Evolutionary conservation across 2,329 filamentous ascomycete genomes (phyloP), one percentile per base, ranked within the genome.

Genomic region (Stemphylium beticola): DNA sequence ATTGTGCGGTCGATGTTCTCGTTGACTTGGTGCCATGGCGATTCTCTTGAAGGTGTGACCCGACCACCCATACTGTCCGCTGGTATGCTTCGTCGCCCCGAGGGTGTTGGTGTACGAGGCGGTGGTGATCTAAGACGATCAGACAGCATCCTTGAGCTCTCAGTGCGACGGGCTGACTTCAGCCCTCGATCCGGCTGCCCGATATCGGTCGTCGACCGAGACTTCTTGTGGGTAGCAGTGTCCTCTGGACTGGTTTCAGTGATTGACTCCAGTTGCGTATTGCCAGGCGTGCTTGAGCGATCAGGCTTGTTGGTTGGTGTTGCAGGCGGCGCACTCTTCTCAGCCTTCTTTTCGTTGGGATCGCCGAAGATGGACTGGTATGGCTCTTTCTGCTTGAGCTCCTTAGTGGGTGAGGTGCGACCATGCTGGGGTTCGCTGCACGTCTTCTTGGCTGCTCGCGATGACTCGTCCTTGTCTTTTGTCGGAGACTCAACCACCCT

Each of bases 201-300:
- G 39, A 78, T 65, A 54, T 80, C 78, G 15, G 74, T 72, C 17
- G 74, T 60, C 6, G 74, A 68, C 12, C 78, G 79, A 62, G 77
- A 74, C 65, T 78, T 77, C 66, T 79, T 78, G 56, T 68, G 66
- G 29, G 76, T 61, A 8, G 69, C 64, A 38, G 73, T 74, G 40
- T 77, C 74, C 49, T 79, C 77, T 39, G 79, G 78, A 46, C 72
- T 75, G 51, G 76, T 77, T 67, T 86, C 84, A 29, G 76, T 77
- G 59, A 86, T 85, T 1, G 82, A 76, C 17, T 81, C 77, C 8
- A 86, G 79, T 20, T 72, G 70, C 24, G 58, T 54, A 31, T 57
- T 66, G 45, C 68, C 73, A 14, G 70, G 66, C 18, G 72, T 69
- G 49, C 26, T 11, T 29, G 26, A 29, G 26, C 63, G 64, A 37